These are phyloP conservation scores for Plasmodium malariae DNA, from an alignment of 169 alveolate genomes.

Conservation along the genomic window DNA sequence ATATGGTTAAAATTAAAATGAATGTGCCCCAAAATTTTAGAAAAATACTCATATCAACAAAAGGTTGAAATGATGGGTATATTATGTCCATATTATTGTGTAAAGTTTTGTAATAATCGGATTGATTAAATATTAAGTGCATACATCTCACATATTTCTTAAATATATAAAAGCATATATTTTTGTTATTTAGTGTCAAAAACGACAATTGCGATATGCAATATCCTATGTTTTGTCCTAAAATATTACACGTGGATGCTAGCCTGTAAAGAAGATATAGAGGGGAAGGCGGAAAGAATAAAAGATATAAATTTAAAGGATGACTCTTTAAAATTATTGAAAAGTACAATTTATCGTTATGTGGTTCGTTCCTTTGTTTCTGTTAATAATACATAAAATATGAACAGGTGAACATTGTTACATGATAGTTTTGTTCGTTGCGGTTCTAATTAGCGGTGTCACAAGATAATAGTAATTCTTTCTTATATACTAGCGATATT, in stretches of 20 bases:
- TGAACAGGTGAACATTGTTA: background rate
- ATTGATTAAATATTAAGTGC: slow-evolving; percentile 51
- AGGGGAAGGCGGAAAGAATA: background rate
- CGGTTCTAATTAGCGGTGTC: too few relatives aligned
- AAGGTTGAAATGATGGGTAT: slow-evolving; percentile 67
- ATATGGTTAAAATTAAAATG: slow-evolving; percentile 77
- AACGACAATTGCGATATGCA: slow-evolving; percentile 86
- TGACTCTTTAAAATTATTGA: too few relatives aligned
- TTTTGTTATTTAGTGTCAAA: slow-evolving; percentile 80
- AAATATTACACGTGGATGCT: slow-evolving; percentile 90
- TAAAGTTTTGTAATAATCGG: slow-evolving; percentile 34
- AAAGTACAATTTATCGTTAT: too few relatives aligned
- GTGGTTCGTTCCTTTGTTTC: too few relatives aligned
- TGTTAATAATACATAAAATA: background rate
- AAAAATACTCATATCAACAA: slow-evolving; percentile 81
- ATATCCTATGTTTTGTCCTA: slow-evolving; percentile 89
- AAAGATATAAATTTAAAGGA: background rate
- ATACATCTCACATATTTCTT: slow-evolving; percentile 56
- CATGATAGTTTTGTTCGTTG: too few relatives aligned
- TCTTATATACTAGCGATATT: too few relatives aligned
- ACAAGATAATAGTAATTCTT: too few relatives aligned
- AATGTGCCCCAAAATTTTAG: slow-evolving; percentile 82
- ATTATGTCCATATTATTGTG: slow-evolving; percentile 18
- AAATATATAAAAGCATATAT: slow-evolving; percentile 67
- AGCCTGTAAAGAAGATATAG: slow-evolving; percentile 68